phyloP scores from a whole-genome alignment of 129 eudicot species.

The Escallonia herrerae region DNA sequence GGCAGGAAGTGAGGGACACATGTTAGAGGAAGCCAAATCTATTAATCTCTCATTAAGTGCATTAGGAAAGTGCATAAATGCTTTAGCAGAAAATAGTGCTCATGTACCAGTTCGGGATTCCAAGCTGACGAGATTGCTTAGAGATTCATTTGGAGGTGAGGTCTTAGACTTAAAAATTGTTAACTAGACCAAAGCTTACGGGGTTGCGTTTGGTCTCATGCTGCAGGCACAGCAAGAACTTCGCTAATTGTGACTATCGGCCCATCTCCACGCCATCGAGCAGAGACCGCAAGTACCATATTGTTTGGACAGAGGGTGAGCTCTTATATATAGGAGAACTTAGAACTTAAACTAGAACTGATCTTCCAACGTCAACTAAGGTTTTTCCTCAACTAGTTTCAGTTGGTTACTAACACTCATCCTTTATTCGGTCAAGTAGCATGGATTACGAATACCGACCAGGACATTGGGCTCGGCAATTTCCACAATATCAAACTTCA shows the following conservation, averaged over 20 bases:
- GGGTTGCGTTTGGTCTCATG: slow-evolving; percentile 2
- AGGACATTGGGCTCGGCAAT: too few relatives aligned
- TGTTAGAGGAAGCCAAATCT: slow-evolving; percentile 95
- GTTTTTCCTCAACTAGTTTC: too few relatives aligned
- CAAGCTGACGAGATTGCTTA: slow-evolving; percentile 92
- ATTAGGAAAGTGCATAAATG: slow-evolving; percentile 98
- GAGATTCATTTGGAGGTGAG: slow-evolving; percentile 99
- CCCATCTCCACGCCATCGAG: slow-evolving; percentile 99
- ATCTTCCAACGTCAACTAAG: too few relatives aligned
- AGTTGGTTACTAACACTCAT: too few relatives aligned
- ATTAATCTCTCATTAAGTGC: slow-evolving; percentile 98
- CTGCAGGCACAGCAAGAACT: slow-evolving; percentile 92
- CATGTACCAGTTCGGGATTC: slow-evolving; percentile 99
- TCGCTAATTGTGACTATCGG: slow-evolving; percentile 88
- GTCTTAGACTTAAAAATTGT: not conserved
- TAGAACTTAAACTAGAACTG: not conserved
- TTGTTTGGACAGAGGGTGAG: slow-evolving; percentile 99
- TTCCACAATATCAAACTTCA: too few relatives aligned
- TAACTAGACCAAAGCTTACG: too few relatives aligned
- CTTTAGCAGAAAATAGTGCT: slow-evolving; percentile 94
- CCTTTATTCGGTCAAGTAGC: too few relatives aligned
- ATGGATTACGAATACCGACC: too few relatives aligned
- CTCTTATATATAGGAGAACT: slow-evolving; percentile 10
- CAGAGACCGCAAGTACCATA: slow-evolving; percentile 92
- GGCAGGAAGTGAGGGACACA: slow-evolving; percentile 98